phyloP scores from a whole-genome alignment of 129 eudicot species.

The Arctium minus region DNA sequence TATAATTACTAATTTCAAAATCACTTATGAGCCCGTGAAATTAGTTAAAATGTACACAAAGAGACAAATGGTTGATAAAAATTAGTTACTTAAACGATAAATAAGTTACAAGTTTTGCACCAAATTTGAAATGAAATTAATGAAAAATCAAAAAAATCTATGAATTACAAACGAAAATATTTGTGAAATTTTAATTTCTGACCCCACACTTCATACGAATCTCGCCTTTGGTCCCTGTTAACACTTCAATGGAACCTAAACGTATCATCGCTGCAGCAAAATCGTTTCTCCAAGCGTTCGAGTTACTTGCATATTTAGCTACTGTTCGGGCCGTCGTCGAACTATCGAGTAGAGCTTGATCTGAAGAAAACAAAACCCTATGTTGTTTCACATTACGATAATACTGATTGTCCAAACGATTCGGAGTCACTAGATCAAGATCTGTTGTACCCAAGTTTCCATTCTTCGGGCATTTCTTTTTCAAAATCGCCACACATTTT shows the following conservation, averaged over 20 bases:
- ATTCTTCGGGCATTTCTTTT: slow-evolving; percentile 29
- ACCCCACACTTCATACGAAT: slow-evolving; percentile 40
- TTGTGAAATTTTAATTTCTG: slow-evolving; percentile 7
- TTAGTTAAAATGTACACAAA: too few relatives aligned
- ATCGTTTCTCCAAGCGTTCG: slow-evolving; percentile 27
- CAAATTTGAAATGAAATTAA: background rate
- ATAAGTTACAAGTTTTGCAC: background rate
- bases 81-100: background rate
- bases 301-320: slow-evolving; percentile 12
- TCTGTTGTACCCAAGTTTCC: background rate
- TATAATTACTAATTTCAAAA: too few relatives aligned
- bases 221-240: slow-evolving; percentile 42
- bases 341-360: slow-evolving; percentile 30
- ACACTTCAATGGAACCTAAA: slow-evolving; percentile 32
- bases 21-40: too few relatives aligned
- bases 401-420: slow-evolving; percentile 38
- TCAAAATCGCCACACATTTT: slow-evolving; percentile 19
- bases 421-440: slow-evolving; percentile 37
- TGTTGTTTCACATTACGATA: slow-evolving; percentile 36
- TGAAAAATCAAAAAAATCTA: background rate
- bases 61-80: background rate
- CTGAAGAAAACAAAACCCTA: slow-evolving; percentile 36
- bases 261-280: slow-evolving; percentile 54
- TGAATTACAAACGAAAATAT: background rate
- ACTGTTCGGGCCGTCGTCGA: slow-evolving; percentile 24